Evolutionary conservation across 257 asterid species (phyloP).

Genomic region (Petrea volubilis): DNA sequence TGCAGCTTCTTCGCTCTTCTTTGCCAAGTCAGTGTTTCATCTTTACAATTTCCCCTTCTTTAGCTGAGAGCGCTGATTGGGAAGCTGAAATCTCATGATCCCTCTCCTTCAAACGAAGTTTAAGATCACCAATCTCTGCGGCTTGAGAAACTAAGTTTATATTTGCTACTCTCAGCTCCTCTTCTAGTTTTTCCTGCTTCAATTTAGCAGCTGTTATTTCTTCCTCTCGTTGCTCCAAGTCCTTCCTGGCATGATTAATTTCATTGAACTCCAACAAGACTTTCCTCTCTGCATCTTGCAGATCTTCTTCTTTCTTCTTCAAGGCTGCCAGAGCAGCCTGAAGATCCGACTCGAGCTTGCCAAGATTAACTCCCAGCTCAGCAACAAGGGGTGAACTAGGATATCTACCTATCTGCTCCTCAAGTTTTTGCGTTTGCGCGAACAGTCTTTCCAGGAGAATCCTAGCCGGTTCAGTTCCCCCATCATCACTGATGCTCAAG

Average conservation of each 20-base stretch:
- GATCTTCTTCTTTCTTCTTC: constrained; percentile 79
- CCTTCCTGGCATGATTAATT: constrained; percentile 51
- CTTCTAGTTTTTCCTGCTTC: constrained; percentile 67
- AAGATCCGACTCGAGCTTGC: constrained; percentile 64
- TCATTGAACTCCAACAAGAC: constrained; percentile 50
- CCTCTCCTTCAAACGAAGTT: constrained; percentile 54
- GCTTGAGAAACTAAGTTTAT: constrained; percentile 65
- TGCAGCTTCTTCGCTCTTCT: constrained; percentile 64
- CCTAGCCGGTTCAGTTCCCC: constrained; percentile 67
- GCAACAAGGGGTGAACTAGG: constrained; percentile 49
- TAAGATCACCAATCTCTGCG: constrained; percentile 58
- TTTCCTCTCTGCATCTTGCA: constrained; percentile 71
- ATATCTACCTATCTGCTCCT: constrained; percentile 70
- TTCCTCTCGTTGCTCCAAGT: constrained; percentile 54
- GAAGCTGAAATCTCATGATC: constrained; percentile 56
- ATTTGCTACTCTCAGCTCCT: constrained; percentile 63
- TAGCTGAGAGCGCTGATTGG: constrained; percentile 43
- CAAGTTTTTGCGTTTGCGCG: constrained; percentile 78
- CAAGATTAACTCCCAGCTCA: constrained; percentile 57
- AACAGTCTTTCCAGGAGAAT: constrained; percentile 77
- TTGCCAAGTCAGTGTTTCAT: constrained; percentile 50
- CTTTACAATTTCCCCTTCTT: constrained; percentile 61
- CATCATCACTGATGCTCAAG: constrained; percentile 57
- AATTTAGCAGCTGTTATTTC: constrained; percentile 49
- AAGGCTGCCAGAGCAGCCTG: constrained; percentile 62